Evolutionary conservation across 2,329 filamentous ascomycete genomes (phyloP).

Genomic region (Microthyrium microscopicum): DNA sequence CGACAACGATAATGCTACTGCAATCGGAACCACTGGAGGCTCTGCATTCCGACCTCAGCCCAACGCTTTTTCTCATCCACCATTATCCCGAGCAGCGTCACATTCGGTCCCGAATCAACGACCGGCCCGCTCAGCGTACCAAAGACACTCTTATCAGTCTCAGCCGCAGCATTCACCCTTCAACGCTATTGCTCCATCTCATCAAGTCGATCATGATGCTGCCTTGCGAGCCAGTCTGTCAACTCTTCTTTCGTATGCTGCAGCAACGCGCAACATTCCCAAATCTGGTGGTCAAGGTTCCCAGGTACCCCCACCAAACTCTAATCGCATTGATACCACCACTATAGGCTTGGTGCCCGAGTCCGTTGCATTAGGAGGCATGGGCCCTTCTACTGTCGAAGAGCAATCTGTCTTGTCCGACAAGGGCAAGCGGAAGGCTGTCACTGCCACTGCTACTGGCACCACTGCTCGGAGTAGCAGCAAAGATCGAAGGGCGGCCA

Average conservation of each 20-base stretch:
- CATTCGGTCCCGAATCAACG: constrained; percentile 30
- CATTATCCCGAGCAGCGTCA: constrained; percentile 33
- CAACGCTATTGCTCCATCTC: constrained; percentile 55
- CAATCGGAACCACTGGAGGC: constrained; percentile 47
- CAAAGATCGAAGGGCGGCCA: constrained; percentile 27
- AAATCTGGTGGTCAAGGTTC: constrained; percentile 30
- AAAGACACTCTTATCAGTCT: constrained; percentile 18
- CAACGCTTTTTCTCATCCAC: constrained; percentile 81
- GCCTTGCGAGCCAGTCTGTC: constrained; percentile 86
- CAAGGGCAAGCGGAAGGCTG: constrained; percentile 29
- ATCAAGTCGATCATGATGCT: constrained; percentile 81
- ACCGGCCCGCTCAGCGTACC: constrained; percentile 15
- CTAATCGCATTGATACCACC: constrained; percentile 29
- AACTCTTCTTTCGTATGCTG: constrained; percentile 85
- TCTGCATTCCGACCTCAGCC: constrained; percentile 65
- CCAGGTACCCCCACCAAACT: constrained; percentile 23
- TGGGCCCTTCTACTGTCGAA: constrained; percentile 12
- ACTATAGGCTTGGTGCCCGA: constrained; percentile 43
- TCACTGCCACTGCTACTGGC: constrained; percentile 11
- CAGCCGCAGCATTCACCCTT: constrained; percentile 36
- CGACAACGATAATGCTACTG: constrained; percentile 67
- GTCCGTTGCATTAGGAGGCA: constrained; percentile 34
- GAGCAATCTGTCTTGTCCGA: constrained; percentile 15
- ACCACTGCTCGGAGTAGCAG: constrained; percentile 21
- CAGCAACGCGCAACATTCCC: constrained; percentile 66